Evolutionary conservation across 345 rosid species (phyloP).

Genomic region (Hevea brasiliensis): DNA sequence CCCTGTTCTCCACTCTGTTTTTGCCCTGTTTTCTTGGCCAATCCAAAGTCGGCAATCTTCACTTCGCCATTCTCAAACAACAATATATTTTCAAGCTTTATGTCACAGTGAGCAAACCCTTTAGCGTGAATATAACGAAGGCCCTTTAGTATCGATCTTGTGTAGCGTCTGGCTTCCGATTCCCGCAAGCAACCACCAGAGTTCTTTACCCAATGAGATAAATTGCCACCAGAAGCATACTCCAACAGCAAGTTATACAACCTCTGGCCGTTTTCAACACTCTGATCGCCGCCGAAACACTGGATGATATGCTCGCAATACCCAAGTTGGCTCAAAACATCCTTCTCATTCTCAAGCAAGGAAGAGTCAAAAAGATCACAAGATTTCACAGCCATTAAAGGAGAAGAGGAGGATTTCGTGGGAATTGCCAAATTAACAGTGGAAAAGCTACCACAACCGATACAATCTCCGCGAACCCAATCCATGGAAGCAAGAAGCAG

Average conservation of each 20-base stretch:
- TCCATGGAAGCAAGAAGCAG: constrained; percentile 27
- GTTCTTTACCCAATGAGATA: constrained; percentile 19
- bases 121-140: constrained; percentile 27
- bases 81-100: constrained; percentile 36
- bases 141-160: constrained; percentile 31
- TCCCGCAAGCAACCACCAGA: constrained; percentile 28
- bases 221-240: constrained; percentile 33
- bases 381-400: constrained; percentile 36
- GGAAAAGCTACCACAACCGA: constrained; percentile 34
- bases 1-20: background rate
- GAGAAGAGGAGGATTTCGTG: background rate
- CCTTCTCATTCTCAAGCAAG: constrained; percentile 30
- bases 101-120: constrained; percentile 39
- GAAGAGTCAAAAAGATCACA: constrained; percentile 15
- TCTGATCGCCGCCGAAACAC: constrained; percentile 24
- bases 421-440: constrained; percentile 26
- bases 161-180: constrained; percentile 8
- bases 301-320: constrained; percentile 19
- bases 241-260: constrained; percentile 31
- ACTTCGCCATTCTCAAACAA: constrained; percentile 23
- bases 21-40: constrained; percentile 25
- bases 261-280: constrained; percentile 12
- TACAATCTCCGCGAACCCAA: constrained; percentile 33
- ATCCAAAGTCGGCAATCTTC: constrained; percentile 37
- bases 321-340: constrained; percentile 18